Conservation (phyloP, 106 monocot genomes). For the Platanthera zijinensis region DNA sequence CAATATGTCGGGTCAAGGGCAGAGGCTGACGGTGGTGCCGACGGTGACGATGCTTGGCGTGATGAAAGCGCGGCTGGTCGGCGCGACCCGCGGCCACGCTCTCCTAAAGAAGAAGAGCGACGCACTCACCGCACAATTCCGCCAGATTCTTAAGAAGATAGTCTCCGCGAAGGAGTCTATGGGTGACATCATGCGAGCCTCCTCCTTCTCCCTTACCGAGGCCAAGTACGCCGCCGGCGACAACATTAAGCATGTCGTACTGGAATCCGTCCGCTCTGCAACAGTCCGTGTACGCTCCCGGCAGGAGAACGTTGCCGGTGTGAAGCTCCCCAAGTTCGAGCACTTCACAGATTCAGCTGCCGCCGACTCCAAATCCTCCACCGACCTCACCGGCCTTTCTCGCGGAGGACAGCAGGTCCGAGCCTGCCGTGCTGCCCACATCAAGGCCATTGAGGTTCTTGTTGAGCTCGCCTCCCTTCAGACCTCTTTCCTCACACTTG, state of each 20-base stretch:
- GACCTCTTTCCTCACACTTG: slow-evolving; percentile 88
- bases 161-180: slow-evolving; percentile 75
- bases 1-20: slow-evolving; percentile 55
- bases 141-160: slow-evolving; percentile 71
- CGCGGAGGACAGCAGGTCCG: slow-evolving; percentile 76
- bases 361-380: slow-evolving; percentile 16
- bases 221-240: slow-evolving; percentile 82
- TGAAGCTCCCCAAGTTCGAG: slow-evolving; percentile 78
- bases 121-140: slow-evolving; percentile 74
- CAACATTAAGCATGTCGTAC: slow-evolving; percentile 50
- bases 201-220: slow-evolving; percentile 78
- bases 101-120: slow-evolving; percentile 87
- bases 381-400: slow-evolving; percentile 63
- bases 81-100: slow-evolving; percentile 86
- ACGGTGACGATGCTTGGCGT: slow-evolving; percentile 83
- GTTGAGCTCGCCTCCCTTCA: slow-evolving; percentile 89
- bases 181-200: slow-evolving; percentile 69
- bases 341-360: slow-evolving; percentile 44
- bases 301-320: slow-evolving; percentile 84
- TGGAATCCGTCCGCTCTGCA: slow-evolving; percentile 45
- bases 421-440: slow-evolving; percentile 71
- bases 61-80: slow-evolving; percentile 67
- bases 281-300: slow-evolving; percentile 58
- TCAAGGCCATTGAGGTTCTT: slow-evolving; percentile 80
- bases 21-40: slow-evolving; percentile 71